phyloP scores from a whole-genome alignment of 2,329 filamentous ascomycete genomes.

The Byssothecium circinans region DNA sequence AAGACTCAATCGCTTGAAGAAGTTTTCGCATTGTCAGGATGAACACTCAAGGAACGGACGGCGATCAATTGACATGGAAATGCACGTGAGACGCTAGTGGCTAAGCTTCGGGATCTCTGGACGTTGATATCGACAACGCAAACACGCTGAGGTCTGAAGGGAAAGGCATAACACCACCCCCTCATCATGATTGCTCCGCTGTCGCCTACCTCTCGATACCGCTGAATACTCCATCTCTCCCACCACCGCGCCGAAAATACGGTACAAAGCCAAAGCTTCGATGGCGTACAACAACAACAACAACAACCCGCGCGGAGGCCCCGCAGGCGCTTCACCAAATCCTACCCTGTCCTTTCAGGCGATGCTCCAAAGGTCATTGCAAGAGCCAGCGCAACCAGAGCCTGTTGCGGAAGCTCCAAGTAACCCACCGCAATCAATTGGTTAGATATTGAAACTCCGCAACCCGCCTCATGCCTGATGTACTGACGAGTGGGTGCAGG shows the following conservation, averaged over 20 bases:
- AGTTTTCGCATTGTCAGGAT: too few species aligned
- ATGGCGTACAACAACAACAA: slow-evolving; percentile 35
- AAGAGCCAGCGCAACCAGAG: slow-evolving; percentile 30
- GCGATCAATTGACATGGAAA: neutral
- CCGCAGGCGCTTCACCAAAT: slow-evolving; percentile 33
- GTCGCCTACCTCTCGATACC: slow-evolving; percentile 18
- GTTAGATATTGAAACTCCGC: slow-evolving; percentile 17
- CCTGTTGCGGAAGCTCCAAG: slow-evolving; percentile 25
- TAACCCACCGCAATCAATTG: slow-evolving; percentile 28
- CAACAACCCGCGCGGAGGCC: slow-evolving; percentile 32
- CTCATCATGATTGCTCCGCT: slow-evolving; percentile 36
- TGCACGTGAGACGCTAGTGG: neutral
- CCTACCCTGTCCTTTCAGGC: slow-evolving; percentile 39
- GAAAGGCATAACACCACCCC: slow-evolving; percentile 19
- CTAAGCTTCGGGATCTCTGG: neutral
- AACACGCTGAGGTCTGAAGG: slow-evolving; percentile 2
- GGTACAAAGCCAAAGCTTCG: slow-evolving; percentile 5
- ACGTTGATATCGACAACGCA: neutral
- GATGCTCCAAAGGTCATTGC: slow-evolving; percentile 42
- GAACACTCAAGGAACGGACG: too few species aligned
- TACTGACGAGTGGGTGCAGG: slow-evolving; percentile 27
- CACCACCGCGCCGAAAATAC: slow-evolving; percentile 1
- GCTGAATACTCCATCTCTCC: slow-evolving; percentile 20
- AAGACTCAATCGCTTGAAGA: too few species aligned
- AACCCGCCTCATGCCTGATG: slow-evolving; percentile 3